These are phyloP conservation scores for Hypoxylon sp. DNA, from an alignment of 2,329 filamentous ascomycete species.

Conservation along the genomic window DNA sequence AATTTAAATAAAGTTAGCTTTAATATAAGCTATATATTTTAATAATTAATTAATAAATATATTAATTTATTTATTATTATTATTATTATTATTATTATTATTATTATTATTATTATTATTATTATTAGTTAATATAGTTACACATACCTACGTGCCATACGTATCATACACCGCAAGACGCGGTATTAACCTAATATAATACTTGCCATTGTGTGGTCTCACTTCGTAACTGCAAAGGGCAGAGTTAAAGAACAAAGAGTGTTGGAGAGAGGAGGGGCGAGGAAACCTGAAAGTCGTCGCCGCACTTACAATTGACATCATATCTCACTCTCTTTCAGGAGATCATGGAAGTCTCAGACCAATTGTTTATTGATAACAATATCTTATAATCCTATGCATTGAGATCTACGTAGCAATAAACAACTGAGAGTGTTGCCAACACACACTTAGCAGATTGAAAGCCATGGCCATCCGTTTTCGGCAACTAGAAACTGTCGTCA, in stretches of 20 bases:
- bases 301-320: not conserved
- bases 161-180: not conserved
- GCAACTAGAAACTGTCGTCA: not conserved
- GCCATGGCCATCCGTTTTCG: slow-evolving; percentile 18
- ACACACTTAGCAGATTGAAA: not conserved
- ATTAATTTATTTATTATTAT: too few relatives aligned
- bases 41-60: too few relatives aligned
- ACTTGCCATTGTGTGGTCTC: too few relatives aligned
- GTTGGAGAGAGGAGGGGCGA: not conserved
- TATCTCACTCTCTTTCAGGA: not conserved
- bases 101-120: too few relatives aligned
- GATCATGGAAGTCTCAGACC: not conserved
- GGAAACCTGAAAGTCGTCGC: not conserved
- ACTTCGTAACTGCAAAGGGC: too few relatives aligned
- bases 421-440: not conserved
- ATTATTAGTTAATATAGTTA: too few relatives aligned
- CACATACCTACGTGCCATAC: not conserved
- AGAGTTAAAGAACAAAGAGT: not conserved
- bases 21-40: too few relatives aligned
- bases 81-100: too few relatives aligned
- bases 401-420: not conserved
- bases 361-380: not conserved
- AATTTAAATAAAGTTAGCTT: too few relatives aligned
- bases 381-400: not conserved
- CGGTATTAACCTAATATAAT: too few relatives aligned